Evolutionary conservation across 805 yeast genomes (phyloP), one percentile per base, ranked within the genome.

Genomic region (Lipomyces starkeyi): DNA sequence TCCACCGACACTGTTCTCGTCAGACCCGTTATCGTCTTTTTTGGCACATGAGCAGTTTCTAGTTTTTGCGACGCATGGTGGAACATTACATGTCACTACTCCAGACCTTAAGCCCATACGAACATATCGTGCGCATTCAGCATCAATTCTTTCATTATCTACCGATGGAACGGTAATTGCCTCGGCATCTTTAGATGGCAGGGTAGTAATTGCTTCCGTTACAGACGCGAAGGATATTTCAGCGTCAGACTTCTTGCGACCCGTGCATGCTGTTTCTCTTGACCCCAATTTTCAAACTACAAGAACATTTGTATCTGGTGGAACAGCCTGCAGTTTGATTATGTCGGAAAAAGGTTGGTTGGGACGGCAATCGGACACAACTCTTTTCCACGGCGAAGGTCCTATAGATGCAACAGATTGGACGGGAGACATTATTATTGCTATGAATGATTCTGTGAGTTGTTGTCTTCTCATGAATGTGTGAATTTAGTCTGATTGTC

Each of bases 121-220:
- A 52, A 88, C 97, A 0, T 84, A 91, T 68, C 86, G 91, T 73
- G 93, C 94, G 0, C 97, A 96, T 74, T 83, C 91, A 59, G 93
- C 98, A 0, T 91, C 97, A 0, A 85, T 95, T 1, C 79, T 93
- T 55, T 86, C 91, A 0, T 82, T 92, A 0, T 86, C 88, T 63
- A 83, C 90, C 1, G 96, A 91, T 74, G 95, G 96, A 0, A 78
- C 78, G 8, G 87, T 84, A 74, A 86, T 95, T 68, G 96, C 95
- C 0, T 88, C 97, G 0, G 97, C 93, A 0, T 92, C 98, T 0
- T 88, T 94, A 81, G 99, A 95, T 76, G 99, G 99, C 0, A 90
- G 97, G 0, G 90, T 94, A 0, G 92, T 92, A 1, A 85, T 74
- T 27, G 95, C 97, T 0, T 85, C 93, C 1, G 80, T 91, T 0